Conservation (phyloP, 306 rosid genomes). For the Fragaria iinumae region DNA sequence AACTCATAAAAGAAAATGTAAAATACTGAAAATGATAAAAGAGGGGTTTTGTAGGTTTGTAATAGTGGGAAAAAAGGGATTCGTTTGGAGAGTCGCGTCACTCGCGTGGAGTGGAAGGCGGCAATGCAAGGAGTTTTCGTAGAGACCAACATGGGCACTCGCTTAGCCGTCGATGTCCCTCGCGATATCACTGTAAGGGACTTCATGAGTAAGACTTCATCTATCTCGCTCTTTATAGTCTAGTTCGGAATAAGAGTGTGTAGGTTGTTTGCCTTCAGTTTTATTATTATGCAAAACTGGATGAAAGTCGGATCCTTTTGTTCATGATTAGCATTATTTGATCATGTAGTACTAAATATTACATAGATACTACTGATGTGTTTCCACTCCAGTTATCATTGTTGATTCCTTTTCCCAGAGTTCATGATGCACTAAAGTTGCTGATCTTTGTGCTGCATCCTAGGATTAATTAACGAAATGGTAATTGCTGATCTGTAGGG, state of each 20-base stretch:
- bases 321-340: background rate
- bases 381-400: background rate
- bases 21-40: background rate
- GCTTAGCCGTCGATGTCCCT: slow-evolving; percentile 53
- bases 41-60: background rate
- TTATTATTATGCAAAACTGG: background rate
- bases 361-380: background rate
- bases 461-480: background rate
- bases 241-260: no score
- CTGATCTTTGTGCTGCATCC: background rate
- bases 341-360: background rate
- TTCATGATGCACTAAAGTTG: background rate
- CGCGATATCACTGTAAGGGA: slow-evolving; percentile 47
- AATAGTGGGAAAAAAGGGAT: no score
- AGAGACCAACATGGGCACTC: slow-evolving; percentile 69
- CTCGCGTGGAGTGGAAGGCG: background rate
- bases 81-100: background rate
- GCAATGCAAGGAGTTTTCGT: slow-evolving; percentile 52
- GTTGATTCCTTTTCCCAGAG: background rate
- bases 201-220: slow-evolving; percentile 57
- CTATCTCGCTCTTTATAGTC: background rate
- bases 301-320: background rate
- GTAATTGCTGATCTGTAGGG: slow-evolving; percentile 42
- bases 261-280: no score
- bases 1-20: no score